Percentiles rank a stretch among this genome's conserved stretches.
Evolutionary conservation across 306 rosid genomes (phyloP).

Genomic region (Quercus agrifolia): DNA sequence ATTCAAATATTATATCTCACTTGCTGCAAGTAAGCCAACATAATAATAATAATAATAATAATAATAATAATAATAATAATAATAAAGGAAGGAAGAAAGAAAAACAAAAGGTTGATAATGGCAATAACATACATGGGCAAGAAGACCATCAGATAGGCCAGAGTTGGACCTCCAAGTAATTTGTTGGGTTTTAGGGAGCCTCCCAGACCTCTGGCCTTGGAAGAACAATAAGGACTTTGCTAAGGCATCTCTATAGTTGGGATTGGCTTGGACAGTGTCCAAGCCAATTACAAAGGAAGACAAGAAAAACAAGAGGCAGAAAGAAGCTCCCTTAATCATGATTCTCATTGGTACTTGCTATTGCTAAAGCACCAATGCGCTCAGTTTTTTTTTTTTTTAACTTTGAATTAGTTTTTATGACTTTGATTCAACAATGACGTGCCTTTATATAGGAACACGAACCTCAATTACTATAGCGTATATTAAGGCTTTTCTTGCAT

Average conservation of each 20-base stretch:
- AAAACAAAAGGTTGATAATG: background rate
- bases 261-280: constrained; percentile 37
- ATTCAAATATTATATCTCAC: too few relatives aligned
- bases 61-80: background rate
- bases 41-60: background rate
- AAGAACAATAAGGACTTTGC: constrained; percentile 78
- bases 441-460: constrained; percentile 38
- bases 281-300: constrained; percentile 6
- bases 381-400: background rate
- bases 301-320: constrained; percentile 3
- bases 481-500: constrained; percentile 48
- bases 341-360: constrained; percentile 13
- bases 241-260: constrained; percentile 76
- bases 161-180: constrained; percentile 73
- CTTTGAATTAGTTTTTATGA: constrained; percentile 7
- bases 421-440: constrained; percentile 11
- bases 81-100: background rate
- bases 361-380: constrained; percentile 9
- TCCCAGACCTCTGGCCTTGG: constrained; percentile 92
- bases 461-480: constrained; percentile 32
- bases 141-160: constrained; percentile 67
- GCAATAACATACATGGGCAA: constrained; percentile 46
- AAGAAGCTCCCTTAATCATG: constrained; percentile 11
- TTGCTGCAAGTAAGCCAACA: background rate
- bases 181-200: constrained; percentile 49